phyloP scores from a whole-genome alignment of 257 asterid genomes.

The Solanum lignicaule region DNA sequence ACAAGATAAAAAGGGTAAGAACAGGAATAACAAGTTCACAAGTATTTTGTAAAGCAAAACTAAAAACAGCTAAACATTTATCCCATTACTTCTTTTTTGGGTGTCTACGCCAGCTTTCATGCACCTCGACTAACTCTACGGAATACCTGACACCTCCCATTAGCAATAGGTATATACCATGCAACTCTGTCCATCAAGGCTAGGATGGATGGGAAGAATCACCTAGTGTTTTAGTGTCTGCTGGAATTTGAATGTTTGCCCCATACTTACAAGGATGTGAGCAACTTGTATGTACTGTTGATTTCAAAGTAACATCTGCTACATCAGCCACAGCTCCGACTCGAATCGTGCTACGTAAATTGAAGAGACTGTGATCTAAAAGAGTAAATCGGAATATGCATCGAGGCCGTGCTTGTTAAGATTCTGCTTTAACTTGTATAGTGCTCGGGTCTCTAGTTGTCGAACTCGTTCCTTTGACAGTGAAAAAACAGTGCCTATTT shows the following conservation, averaged over 20 bases:
- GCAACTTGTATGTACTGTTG: neutral
- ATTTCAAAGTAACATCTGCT: neutral
- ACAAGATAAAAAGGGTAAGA: neutral
- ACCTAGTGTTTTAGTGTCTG: neutral
- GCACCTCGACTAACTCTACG: neutral
- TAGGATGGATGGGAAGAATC: neutral
- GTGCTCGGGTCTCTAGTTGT: slow-evolving; percentile 78
- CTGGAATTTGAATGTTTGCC: neutral
- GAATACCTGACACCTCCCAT: neutral
- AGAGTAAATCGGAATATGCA: slow-evolving; percentile 50
- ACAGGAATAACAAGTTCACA: neutral
- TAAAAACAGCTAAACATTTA: neutral
- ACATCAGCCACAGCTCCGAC: neutral
- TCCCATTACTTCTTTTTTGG: neutral
- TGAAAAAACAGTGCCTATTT: slow-evolving; percentile 61
- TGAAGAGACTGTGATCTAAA: slow-evolving; percentile 13
- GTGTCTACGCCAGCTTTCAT: neutral
- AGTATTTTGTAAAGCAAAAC: neutral
- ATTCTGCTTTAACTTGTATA: slow-evolving; percentile 69
- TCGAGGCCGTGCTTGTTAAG: slow-evolving; percentile 54
- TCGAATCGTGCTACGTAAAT: neutral
- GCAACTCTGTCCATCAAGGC: neutral
- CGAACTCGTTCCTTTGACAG: slow-evolving; percentile 83
- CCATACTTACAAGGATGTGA: neutral
- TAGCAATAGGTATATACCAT: neutral